phyloP scores from a whole-genome alignment of 345 rosid genomes.

The Corchorus capsularis region DNA sequence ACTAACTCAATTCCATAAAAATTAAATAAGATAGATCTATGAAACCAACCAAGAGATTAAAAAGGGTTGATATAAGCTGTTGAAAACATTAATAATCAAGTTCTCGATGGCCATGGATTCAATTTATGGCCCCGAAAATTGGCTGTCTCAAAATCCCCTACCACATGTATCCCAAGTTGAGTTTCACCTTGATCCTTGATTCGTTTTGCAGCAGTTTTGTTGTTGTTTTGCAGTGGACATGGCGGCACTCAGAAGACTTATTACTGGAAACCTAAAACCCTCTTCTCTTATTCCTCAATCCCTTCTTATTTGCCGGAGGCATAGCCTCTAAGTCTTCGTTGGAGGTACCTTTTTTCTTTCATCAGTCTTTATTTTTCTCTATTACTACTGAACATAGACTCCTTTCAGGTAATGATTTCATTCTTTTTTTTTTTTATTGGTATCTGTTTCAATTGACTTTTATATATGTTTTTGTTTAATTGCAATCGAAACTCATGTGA shows the following conservation, averaged over 20 bases:
- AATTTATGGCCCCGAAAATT: slow-evolving; percentile 90
- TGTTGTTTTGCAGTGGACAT: slow-evolving; percentile 23
- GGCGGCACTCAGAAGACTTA: slow-evolving; percentile 62
- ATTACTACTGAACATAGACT: neutral
- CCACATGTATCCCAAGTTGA: too few species aligned
- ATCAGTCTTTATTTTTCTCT: neutral
- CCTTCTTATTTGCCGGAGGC: slow-evolving; percentile 48
- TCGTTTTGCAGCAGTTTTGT: too few species aligned
- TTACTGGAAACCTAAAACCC: slow-evolving; percentile 28
- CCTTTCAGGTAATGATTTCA: neutral
- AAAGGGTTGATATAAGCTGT: slow-evolving; percentile 86
- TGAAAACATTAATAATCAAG: slow-evolving; percentile 79
- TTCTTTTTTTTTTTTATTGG: neutral
- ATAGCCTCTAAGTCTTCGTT: slow-evolving; percentile 73
- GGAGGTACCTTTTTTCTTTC: slow-evolving; percentile 48
- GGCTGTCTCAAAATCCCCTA: slow-evolving; percentile 90
- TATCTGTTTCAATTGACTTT: too few species aligned
- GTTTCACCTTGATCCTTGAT: too few species aligned
- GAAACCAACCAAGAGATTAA: slow-evolving; percentile 79
- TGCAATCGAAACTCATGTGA: too few species aligned
- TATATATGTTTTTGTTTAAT: too few species aligned
- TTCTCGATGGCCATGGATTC: slow-evolving; percentile 88
- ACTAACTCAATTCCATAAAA: too few species aligned
- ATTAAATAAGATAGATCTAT: slow-evolving; percentile 9
- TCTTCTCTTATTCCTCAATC: slow-evolving; percentile 18